Base-by-base conservation (phyloP, 1,284 basidiomycete genomes). In the Fomitopsis palustris region DNA sequence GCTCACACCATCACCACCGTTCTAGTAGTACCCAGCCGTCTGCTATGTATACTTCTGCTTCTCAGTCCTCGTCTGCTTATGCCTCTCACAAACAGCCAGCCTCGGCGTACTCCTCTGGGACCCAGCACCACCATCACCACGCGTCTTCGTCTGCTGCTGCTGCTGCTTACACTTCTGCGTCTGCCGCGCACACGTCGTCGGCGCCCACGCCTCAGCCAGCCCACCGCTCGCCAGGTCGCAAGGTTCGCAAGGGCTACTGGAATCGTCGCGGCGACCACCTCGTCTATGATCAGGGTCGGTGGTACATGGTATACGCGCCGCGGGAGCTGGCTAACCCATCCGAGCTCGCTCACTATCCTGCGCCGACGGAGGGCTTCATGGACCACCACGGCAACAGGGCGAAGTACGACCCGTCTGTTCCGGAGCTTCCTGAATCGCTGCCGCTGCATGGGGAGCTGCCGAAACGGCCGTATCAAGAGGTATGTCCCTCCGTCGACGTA, bases 261-360 rank as follows among this genome's bases (percentile, higher is more conserved):
- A 90, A 90, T 63, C 69, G 78, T 25, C 82, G 87, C 2, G 87
- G 87, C 0, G 87, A 90, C 69, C 82, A 88, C 64, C 76, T 88
- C 55, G 83, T 85, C 21, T 61, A 72, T 23, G 74, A 77, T 25
- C 75, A 76, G 39, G 62, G 60, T 16, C 74, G 77, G 25, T 77
- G 77, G 52, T 83, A 74, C 62, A 75, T 89, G 60, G 86, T 90
- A 27, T 88, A 84, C 59, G 86, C 85, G 8, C 88, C 88, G 2
- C 71, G 70, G 0, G 69, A 75, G 4, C 67, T 70, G 55, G 76
- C 77, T 23, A 84, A 84, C 64, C 88, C 87, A 1, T 62, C 67
- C 0, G 88, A 90, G 16, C 76, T 90, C 21, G 71, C 74, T 45
- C 71, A 78, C 3, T 88, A 90, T 64, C 88, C 85, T 0, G 67